Conservation (phyloP, 768 basidiomycete species). For the Dioszegia hungarica region DNA sequence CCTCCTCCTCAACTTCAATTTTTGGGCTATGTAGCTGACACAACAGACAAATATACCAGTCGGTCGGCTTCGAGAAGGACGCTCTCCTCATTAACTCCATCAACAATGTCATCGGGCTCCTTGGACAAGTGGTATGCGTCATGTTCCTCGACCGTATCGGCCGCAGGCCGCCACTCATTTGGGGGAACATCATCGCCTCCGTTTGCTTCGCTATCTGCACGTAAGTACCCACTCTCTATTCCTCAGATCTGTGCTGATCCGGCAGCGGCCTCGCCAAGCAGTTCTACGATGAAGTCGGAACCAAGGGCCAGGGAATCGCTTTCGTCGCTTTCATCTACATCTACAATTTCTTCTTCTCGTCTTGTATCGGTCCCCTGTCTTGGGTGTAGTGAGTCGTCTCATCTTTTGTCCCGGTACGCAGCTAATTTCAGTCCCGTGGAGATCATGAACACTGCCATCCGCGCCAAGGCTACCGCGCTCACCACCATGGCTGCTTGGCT, state of each 20-base stretch:
- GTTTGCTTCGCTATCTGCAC: conserved; percentile 29
- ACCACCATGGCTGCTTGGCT: conserved; percentile 53
- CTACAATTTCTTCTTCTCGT: conserved; percentile 65
- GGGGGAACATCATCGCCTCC: conserved; percentile 29
- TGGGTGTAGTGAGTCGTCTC: conserved; percentile 35
- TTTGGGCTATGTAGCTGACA: not conserved
- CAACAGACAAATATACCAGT: conserved; percentile 8
- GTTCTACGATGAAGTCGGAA: conserved; percentile 19
- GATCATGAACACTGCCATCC: conserved; percentile 74
- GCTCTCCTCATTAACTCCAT: conserved; percentile 66
- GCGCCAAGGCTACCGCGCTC: conserved; percentile 73
- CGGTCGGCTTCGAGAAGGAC: conserved; percentile 29
- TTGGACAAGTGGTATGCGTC: conserved; percentile 58
- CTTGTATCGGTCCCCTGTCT: conserved; percentile 57
- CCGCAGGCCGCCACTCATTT: conserved; percentile 54
- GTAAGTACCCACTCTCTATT: not conserved
- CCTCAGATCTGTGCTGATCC: not conserved
- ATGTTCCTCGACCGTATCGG: conserved; percentile 65
- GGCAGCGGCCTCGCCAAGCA: conserved; percentile 29
- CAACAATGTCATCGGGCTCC: conserved; percentile 63
- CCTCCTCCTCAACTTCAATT: too few species aligned
- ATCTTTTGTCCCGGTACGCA: not conserved
- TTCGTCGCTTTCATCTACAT: conserved; percentile 50
- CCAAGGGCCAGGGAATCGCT: conserved; percentile 21
- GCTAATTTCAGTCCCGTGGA: conserved; percentile 54